These are phyloP conservation scores for Globisporangium solare DNA, from an alignment of 352 stramenopile species.

Conservation along the genomic window DNA sequence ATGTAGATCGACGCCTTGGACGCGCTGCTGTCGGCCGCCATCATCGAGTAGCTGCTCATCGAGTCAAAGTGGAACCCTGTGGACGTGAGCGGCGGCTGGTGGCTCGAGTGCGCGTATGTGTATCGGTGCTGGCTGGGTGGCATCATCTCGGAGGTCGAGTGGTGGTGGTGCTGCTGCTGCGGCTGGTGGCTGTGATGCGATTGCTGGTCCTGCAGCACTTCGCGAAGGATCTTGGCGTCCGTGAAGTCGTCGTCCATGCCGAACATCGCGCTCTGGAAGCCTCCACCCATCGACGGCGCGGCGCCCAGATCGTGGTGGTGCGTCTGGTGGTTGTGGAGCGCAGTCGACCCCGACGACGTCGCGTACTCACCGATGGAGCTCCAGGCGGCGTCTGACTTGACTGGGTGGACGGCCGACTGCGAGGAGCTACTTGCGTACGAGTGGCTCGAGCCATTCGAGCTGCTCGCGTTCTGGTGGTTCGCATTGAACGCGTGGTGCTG, in stretches of 20 bases:
- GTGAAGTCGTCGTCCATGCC: conserved; percentile 8
- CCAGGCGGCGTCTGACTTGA: not conserved
- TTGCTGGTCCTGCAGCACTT: conserved; percentile 14
- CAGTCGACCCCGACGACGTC: not conserved
- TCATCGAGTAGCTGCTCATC: not conserved
- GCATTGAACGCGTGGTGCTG: not conserved
- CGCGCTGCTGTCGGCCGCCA: not conserved
- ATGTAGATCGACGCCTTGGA: conserved; percentile 12
- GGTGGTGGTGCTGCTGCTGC: not conserved
- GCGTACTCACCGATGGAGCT: not conserved
- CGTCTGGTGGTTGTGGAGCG: not conserved
- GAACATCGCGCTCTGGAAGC: conserved; percentile 1
- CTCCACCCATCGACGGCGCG: not conserved
- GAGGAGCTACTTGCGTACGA: not conserved
- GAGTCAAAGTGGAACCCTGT: not conserved
- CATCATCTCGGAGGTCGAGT: not conserved
- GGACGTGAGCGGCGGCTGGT: not conserved
- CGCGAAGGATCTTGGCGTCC: conserved; percentile 15
- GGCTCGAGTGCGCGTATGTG: not conserved
- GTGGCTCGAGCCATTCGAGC: not conserved
- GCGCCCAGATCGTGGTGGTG: not conserved
- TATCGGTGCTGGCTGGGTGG: not conserved
- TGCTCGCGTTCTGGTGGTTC: not conserved
- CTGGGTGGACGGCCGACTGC: not conserved
- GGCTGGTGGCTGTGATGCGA: not conserved